A percentile compares a stretch with the other conserved stretches of the same genome.
These are phyloP conservation scores for Phoma sp. DNA, from an alignment of 2,329 filamentous ascomycete genomes.

Conservation along the genomic window DNA sequence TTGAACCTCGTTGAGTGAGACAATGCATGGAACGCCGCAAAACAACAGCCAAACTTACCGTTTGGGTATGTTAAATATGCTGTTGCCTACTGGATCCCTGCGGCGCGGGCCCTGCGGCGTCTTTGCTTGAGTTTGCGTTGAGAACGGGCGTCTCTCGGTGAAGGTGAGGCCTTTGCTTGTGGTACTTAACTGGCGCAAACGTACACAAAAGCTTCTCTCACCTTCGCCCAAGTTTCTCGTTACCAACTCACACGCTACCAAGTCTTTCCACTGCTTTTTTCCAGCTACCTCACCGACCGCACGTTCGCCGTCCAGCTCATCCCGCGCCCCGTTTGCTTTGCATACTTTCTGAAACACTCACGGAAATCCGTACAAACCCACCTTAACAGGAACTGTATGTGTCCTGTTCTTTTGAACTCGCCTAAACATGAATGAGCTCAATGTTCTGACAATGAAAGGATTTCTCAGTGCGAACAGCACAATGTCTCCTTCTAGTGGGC, in stretches of 20 bases:
- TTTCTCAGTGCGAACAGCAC: neutral
- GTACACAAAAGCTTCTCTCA: neutral
- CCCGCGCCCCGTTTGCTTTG: neutral
- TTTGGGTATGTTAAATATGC: neutral
- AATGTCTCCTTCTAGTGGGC: conserved; percentile 15
- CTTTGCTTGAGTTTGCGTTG: neutral
- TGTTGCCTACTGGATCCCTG: neutral
- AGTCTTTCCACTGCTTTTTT: too few relatives aligned
- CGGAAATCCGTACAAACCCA: neutral
- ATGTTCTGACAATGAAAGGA: neutral
- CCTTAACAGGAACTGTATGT: neutral
- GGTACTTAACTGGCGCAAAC: neutral
- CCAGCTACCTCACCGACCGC: neutral
- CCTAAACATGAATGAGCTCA: too few relatives aligned
- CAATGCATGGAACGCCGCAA: neutral
- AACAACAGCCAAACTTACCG: neutral
- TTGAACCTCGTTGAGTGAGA: neutral
- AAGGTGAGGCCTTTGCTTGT: conserved; percentile 7
- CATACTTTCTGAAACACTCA: neutral
- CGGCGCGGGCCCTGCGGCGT: neutral
- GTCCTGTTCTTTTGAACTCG: neutral
- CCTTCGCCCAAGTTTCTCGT: neutral
- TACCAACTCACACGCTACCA: too few relatives aligned
- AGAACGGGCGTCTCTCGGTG: neutral
- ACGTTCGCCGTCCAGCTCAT: neutral